Percentiles rank a stretch among this genome's conserved stretches.
Conservation (phyloP, 352 stramenopile species). For the Peronosclerospora sorghi region DNA sequence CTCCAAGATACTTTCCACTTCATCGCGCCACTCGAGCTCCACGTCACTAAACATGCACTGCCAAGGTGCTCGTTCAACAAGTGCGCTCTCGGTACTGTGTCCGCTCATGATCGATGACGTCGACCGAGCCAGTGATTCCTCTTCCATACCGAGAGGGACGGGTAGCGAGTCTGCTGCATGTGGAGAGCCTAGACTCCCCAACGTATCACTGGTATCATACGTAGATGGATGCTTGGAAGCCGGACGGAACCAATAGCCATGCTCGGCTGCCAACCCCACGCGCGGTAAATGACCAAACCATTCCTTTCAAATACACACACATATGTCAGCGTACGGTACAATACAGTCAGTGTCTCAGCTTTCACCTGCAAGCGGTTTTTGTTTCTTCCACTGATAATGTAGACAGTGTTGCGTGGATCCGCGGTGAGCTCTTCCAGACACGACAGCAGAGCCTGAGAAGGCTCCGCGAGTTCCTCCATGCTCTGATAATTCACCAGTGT, state of each 20-base stretch:
- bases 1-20: conserved; percentile 77
- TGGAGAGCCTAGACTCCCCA: conserved; percentile 8
- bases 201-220: conserved; percentile 5
- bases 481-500: conserved; percentile 75
- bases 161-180: conserved; percentile 3
- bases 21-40: conserved; percentile 61
- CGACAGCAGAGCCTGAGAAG: conserved; percentile 41
- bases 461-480: conserved; percentile 58
- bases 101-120: conserved; percentile 9
- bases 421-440: conserved; percentile 65
- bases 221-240: conserved; percentile 40
- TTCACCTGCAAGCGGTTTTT: conserved; percentile 51
- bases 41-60: conserved; percentile 78
- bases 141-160: conserved; percentile 2
- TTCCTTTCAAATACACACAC: conserved; percentile 24
- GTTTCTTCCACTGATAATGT: conserved; percentile 77
- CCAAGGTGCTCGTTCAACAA: conserved; percentile 37
- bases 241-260: conserved; percentile 79
- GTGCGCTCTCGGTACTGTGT: conserved; percentile 2
- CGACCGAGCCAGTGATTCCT: conserved; percentile 11
- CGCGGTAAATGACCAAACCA: conserved; percentile 76
- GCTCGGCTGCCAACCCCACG: conserved; percentile 65
- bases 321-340: neutral
- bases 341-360: too few species aligned
- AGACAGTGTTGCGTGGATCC: conserved; percentile 67